A percentile compares a stretch with the other conserved stretches of the same genome.
phyloP scores from a whole-genome alignment of 2,329 filamentous ascomycete genomes.

The Neopestalotiopsis rosae region DNA sequence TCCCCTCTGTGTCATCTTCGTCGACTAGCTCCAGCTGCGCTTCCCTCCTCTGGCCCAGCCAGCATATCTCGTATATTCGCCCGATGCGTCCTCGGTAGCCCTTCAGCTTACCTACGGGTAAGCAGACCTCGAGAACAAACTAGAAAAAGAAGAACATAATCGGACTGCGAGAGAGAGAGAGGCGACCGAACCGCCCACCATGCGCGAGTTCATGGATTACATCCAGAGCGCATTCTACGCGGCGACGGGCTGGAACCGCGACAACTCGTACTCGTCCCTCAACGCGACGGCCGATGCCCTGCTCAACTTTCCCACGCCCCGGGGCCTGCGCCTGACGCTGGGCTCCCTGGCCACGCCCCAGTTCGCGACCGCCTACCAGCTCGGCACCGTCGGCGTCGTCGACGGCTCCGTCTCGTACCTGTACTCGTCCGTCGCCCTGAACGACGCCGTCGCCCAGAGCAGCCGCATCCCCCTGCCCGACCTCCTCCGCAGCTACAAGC shows the following conservation, averaged over 20 bases:
- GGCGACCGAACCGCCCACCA: slow-evolving; percentile 43
- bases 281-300: slow-evolving; percentile 85
- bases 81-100: slow-evolving; percentile 16
- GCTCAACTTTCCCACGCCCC: slow-evolving; percentile 86
- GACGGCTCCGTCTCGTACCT: slow-evolving; percentile 98
- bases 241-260: slow-evolving; percentile 85
- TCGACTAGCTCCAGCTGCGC: not conserved
- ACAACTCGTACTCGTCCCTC: slow-evolving; percentile 89
- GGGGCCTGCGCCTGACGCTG: slow-evolving; percentile 82
- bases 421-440: slow-evolving; percentile 84
- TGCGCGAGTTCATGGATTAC: slow-evolving; percentile 98
- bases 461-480: slow-evolving; percentile 76
- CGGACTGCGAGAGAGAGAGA: not conserved
- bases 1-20: not conserved
- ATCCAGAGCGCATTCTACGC: slow-evolving; percentile 90
- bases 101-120: slow-evolving; percentile 18
- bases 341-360: slow-evolving; percentile 91
- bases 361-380: slow-evolving; percentile 91
- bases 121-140: not conserved
- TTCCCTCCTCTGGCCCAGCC: not conserved
- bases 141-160: not conserved
- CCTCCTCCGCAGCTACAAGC: slow-evolving; percentile 82
- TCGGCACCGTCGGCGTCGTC: slow-evolving; percentile 87
- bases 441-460: slow-evolving; percentile 70
- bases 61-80: not conserved